A percentile compares a stretch with the other conserved stretches of the same genome.
Conservation (phyloP, 2,329 filamentous ascomycete genomes). For the Botrytis paeoniae region DNA sequence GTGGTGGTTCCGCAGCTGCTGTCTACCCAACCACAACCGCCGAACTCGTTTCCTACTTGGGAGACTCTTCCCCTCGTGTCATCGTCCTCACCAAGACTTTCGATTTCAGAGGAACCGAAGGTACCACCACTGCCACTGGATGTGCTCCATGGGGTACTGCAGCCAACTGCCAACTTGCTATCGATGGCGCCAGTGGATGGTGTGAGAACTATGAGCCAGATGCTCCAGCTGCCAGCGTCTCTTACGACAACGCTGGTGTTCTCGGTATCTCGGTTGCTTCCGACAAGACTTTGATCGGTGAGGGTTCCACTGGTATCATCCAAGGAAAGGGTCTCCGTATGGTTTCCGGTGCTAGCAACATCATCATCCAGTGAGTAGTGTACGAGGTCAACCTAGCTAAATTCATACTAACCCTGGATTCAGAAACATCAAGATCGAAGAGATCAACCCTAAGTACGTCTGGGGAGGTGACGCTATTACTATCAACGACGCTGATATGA, state of each 20-base stretch:
- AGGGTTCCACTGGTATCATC: slow-evolving; percentile 34
- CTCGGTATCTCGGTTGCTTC: slow-evolving; percentile 31
- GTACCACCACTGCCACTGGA: slow-evolving; percentile 23
- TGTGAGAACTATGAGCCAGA: neutral
- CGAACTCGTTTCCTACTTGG: slow-evolving; percentile 50
- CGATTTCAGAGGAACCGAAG: slow-evolving; percentile 51
- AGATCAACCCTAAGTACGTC: slow-evolving; percentile 41
- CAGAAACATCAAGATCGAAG: slow-evolving; percentile 32
- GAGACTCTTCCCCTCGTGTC: slow-evolving; percentile 34
- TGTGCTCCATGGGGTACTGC: slow-evolving; percentile 39
- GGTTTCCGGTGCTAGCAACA: slow-evolving; percentile 32
- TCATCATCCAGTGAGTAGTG: slow-evolving; percentile 26
- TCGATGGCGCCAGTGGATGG: slow-evolving; percentile 42
- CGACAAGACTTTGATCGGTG: slow-evolving; percentile 35
- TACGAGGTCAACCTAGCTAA: neutral
- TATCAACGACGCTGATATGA: slow-evolving; percentile 37
- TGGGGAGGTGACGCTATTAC: slow-evolving; percentile 42
- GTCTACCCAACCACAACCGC: slow-evolving; percentile 52
- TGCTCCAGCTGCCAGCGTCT: slow-evolving; percentile 19
- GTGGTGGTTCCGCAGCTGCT: slow-evolving; percentile 53
- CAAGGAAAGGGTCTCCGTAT: slow-evolving; percentile 35
- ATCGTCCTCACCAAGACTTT: slow-evolving; percentile 57
- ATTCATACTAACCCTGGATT: neutral
- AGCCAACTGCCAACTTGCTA: slow-evolving; percentile 47
- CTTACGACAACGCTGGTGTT: slow-evolving; percentile 32